Conservation (phyloP, 2,329 filamentous ascomycete species). For the Microsporum canis region DNA sequence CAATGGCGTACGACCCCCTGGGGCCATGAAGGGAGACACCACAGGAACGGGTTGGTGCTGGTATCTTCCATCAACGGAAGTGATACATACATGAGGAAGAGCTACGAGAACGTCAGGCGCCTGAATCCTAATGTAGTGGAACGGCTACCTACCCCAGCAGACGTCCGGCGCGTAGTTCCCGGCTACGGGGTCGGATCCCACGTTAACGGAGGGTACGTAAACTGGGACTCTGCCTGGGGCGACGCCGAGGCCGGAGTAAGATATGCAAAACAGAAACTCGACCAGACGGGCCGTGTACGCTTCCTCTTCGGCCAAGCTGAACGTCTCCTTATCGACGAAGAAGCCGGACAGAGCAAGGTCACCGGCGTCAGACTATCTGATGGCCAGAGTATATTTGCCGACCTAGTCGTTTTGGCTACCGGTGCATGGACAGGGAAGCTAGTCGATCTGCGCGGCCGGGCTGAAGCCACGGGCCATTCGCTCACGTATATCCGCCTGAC, state of each 20-base stretch:
- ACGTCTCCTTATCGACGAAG: constrained; percentile 15
- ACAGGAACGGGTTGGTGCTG: constrained; percentile 34
- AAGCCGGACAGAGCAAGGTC: constrained; percentile 14
- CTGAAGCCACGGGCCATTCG: constrained; percentile 69
- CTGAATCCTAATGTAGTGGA: constrained; percentile 27
- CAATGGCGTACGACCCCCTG: constrained; percentile 46
- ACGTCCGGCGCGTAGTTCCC: constrained; percentile 26
- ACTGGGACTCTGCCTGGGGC: constrained; percentile 38
- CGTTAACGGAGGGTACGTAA: constrained; percentile 35
- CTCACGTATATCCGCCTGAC: constrained; percentile 68
- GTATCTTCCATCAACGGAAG: constrained; percentile 26
- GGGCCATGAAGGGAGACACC: constrained; percentile 35
- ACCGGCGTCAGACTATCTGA: constrained; percentile 43
- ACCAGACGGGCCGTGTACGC: constrained; percentile 26
- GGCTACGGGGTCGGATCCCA: constrained; percentile 26
- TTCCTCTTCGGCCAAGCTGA: constrained; percentile 29
- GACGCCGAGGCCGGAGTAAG: constrained; percentile 33
- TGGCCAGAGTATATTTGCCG: constrained; percentile 46
- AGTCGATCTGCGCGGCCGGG: constrained; percentile 64
- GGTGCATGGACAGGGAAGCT: constrained; percentile 78
- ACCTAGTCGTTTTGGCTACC: constrained; percentile 67
- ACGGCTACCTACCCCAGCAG: constrained; percentile 24
- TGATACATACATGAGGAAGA: constrained; percentile 29
- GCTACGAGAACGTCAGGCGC: constrained; percentile 31
- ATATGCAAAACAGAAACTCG: constrained; percentile 29